Evolutionary conservation across 1,284 basidiomycete species (phyloP).

Genomic region (Mycosarcoma maydis): DNA sequence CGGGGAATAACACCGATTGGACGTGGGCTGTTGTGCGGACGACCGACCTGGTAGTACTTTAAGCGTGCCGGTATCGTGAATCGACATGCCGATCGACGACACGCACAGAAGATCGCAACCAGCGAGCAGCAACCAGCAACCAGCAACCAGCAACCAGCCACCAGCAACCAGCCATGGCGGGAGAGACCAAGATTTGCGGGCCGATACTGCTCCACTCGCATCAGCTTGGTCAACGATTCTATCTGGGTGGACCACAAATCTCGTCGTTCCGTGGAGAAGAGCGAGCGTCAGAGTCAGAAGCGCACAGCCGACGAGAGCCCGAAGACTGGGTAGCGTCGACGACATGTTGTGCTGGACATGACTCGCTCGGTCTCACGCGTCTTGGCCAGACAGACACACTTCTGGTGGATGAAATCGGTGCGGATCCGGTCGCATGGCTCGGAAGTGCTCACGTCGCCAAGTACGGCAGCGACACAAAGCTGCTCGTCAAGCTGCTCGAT

Average conservation of each 20-base stretch:
- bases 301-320: slow-evolving; percentile 28
- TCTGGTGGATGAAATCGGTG: slow-evolving; percentile 23
- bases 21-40: too few relatives aligned
- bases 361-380: slow-evolving; percentile 30
- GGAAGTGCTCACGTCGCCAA: slow-evolving; percentile 18
- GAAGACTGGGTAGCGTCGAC: slow-evolving; percentile 41
- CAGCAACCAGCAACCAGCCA: too few relatives aligned
- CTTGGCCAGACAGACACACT: slow-evolving; percentile 17
- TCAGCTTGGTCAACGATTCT: slow-evolving; percentile 38
- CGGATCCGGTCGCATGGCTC: slow-evolving; percentile 18
- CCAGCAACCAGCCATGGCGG: slow-evolving; percentile 7
- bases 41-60: too few relatives aligned
- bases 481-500: slow-evolving; percentile 36
- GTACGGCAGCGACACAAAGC: slow-evolving; percentile 34
- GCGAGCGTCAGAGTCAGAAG: too few relatives aligned
- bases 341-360: slow-evolving; percentile 35
- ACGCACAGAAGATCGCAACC: too few relatives aligned
- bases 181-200: slow-evolving; percentile 10
- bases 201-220: slow-evolving; percentile 30
- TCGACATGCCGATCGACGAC: too few relatives aligned
- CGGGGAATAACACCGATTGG: too few relatives aligned
- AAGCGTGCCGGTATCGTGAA: too few relatives aligned
- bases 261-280: slow-evolving; percentile 24
- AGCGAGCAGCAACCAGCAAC: too few relatives aligned
- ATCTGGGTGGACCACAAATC: slow-evolving; percentile 31